Base-by-base conservation (phyloP, 2,329 filamentous ascomycete genomes). In the Botrytis squamosa region DNA sequence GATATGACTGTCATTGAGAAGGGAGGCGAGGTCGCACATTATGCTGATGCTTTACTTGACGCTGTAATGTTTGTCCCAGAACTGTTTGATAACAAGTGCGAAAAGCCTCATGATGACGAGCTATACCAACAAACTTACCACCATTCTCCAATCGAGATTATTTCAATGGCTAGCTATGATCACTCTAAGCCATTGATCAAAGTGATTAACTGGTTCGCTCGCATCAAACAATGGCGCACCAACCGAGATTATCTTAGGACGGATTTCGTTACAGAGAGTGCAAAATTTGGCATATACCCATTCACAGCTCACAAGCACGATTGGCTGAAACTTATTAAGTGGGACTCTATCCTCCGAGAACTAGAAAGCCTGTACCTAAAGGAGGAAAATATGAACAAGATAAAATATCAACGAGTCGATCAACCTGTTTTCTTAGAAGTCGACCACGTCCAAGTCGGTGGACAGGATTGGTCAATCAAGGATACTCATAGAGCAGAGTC, bases 371-470 rank as follows among this genome's bases (percentile, higher is more conserved):
- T 57, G n/a, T 57, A 57, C 14, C 3, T 33, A 4, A 57, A 29
- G 52, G 52, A 57, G 52, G n/a, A 57, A 57, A 29, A 57, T 29
- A 57, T 57, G 52, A 57, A 57, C 52, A 57, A 57, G 52, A 18
- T 29, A 33, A 57, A 57, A 57, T 8, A 29, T 57, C 52, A 18
- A 29, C 52, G 52, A 55, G n/a, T 33, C n/a, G 52, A 57, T 29
- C 52, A 57, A 57, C 14, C 52, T 57, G 18, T 16, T 57, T 57
- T 9, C n/a, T 57, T 57, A 18, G 14, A 57, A 57, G 6, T 18
- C n/a, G 52, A 29, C 3, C n/a, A 57, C 8, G 0, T 33, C 0
- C n/a, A 3, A 29, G 0, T 57, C 1, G n/a, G 14, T 9, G n/a
- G 6, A 57, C 2, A 29, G 0, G 52, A 57, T 8, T 16, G 1